These are phyloP conservation scores for Penicillium sp. DNA, from an alignment of 2,329 filamentous ascomycete genomes.

Conservation along the genomic window DNA sequence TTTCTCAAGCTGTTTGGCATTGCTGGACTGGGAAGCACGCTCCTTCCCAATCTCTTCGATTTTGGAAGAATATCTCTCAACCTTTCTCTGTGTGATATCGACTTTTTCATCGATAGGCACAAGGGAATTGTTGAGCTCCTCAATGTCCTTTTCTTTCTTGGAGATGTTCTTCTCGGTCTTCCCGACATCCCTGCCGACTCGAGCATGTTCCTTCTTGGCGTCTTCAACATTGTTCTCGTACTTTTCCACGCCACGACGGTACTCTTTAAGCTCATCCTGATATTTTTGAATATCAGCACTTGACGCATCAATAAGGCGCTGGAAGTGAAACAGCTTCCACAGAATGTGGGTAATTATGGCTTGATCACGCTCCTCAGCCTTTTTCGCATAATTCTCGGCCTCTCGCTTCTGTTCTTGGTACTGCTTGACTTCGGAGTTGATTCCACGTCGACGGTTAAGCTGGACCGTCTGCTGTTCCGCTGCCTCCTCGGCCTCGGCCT, in stretches of 20 bases:
- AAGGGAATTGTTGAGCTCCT: slow-evolving; percentile 76
- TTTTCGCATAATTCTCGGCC: slow-evolving; percentile 86
- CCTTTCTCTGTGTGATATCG: slow-evolving; percentile 64
- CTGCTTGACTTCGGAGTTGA: slow-evolving; percentile 96
- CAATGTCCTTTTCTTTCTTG: slow-evolving; percentile 76
- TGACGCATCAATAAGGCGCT: slow-evolving; percentile 87
- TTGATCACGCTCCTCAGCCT: slow-evolving; percentile 81
- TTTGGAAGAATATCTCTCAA: slow-evolving; percentile 61
- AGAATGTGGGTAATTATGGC: slow-evolving; percentile 89
- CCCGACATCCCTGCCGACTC: slow-evolving; percentile 66
- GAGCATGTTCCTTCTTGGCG: slow-evolving; percentile 75
- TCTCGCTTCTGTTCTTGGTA: slow-evolving; percentile 96
- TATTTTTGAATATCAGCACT: slow-evolving; percentile 85
- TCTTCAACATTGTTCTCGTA: slow-evolving; percentile 74
- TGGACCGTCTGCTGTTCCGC: slow-evolving; percentile 84
- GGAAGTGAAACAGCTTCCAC: slow-evolving; percentile 95
- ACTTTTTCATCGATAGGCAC: slow-evolving; percentile 93
- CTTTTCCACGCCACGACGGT: slow-evolving; percentile 77
- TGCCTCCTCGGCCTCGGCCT: slow-evolving; percentile 77
- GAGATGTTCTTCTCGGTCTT: slow-evolving; percentile 83
- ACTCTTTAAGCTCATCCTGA: slow-evolving; percentile 90
- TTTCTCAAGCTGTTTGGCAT: slow-evolving; percentile 69
- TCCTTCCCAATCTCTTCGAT: slow-evolving; percentile 69
- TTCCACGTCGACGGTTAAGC: slow-evolving; percentile 79
- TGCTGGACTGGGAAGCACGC: slow-evolving; percentile 62